Base-by-base conservation (phyloP, 192 early-diverging fungal species). In the Piromyces finnis region DNA sequence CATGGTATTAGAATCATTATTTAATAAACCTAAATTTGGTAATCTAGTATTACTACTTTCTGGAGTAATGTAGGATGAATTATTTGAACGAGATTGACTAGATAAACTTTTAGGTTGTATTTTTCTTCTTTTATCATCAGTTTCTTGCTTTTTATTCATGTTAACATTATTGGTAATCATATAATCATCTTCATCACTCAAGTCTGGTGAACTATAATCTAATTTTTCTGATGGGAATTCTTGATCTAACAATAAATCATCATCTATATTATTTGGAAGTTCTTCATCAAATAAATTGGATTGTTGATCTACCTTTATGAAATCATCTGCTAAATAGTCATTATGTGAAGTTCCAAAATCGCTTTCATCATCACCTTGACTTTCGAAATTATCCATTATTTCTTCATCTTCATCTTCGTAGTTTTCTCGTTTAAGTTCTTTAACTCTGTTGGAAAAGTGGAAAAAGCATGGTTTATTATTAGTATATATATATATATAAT, bases 371-470 rank as follows among this genome's bases (percentile, higher is more conserved):
- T 29, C 29, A 0, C 79, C 35, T 68, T 68, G 51, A 78, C 79
- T 80, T 36, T 77, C 30, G 9, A 29, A 29, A 9, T 80, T 32
- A 39, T 30, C 79, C 29, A 41, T 30, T 28, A 32, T 32, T 78
- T 79, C 78, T 13, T 84, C 86, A 29, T 82, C 83, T 32, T 82
- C 84, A 22, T 81, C 83, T 30, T 77, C 18, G n/a, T 81, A 77
- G 30, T 84, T 77, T 17, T 36, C 79, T 18, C 86, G 86, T 82
- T 89, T 89, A 68, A 91, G 79, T 80, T 91, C 90, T 78, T 91
- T 91, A 15, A 91, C 90, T 78, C 89, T 90, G 77, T 29, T 29
- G 5, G 1, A 30, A 68, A 29, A 29, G 13, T n/a, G n/a, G n/a
- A n/a, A n/a, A n/a, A n/a, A n/a, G n/a, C n/a, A n/a, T n/a, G n/a